Evolutionary conservation across 78 protist species (phyloP), one percentile per base, ranked within the genome.

Genomic region (Polysphondylium violaceum): DNA sequence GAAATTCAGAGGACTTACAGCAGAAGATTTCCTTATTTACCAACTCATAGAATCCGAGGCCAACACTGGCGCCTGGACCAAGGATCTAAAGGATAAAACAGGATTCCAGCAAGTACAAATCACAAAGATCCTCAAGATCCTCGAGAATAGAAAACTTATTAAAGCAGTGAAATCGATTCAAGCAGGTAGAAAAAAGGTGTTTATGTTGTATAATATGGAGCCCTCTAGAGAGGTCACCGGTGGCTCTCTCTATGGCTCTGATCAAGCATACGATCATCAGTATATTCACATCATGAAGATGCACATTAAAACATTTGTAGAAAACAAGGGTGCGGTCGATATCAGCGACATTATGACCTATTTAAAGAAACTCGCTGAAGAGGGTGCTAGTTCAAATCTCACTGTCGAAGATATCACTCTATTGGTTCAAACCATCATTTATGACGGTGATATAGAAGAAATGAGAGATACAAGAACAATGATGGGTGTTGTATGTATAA

Each of bases 201-300:
- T 85, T 47, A 95, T 95, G 93, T 86, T 83, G 19, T 73, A n/a
- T 44, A 83, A 68, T 56, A 43, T 95, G 43, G 96, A 92, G 53
- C 97, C 97, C 29, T 2, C 59, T 14, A 68, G 86, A 33, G 88
- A 87, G 59, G 44, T 92, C 11, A 81, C 88, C 44, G 96, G 96
- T 44, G 96, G 94, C 17, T 60, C 90, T 53, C 69, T 88, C 33
- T 88, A 83, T 68, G 59, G 58, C 14, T 41, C 51, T 1, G 76
- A 55, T 35, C 89, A 88, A 53, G 12, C 67, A 1, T 47, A 74
- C 58, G 95, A 87, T 29, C 73, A 92, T 43, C 94, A 88, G 19
- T 76, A 77, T 68, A 71, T 85, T 68, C 58, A 47, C 27, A 59
- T 56, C 56, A 64, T 78, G 67, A 72, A 76, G 35, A 53, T 71